Percentiles rank a stretch among this genome's conserved stretches.
Conservation (phyloP, 2,329 filamentous ascomycete species). For the Aspergillus terreus region DNA sequence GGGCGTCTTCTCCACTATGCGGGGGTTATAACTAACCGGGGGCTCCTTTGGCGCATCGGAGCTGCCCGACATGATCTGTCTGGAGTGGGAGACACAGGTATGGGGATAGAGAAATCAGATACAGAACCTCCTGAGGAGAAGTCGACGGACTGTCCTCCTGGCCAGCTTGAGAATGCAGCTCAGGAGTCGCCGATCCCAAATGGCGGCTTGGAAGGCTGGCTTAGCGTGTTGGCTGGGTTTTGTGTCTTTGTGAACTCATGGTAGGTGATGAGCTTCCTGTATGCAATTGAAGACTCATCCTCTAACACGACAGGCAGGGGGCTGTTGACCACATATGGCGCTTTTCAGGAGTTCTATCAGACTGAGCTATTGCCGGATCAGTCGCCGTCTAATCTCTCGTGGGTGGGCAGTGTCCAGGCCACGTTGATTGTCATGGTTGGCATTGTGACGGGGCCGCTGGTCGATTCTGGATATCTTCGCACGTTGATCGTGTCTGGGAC, state of each 20-base stretch:
- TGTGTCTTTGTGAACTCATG: slow-evolving; percentile 34
- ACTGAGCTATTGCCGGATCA: slow-evolving; percentile 30
- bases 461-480: slow-evolving; percentile 45
- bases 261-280: slow-evolving; percentile 12
- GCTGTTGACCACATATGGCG: slow-evolving; percentile 45
- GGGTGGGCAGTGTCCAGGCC: slow-evolving; percentile 46
- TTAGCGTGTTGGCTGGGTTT: slow-evolving; percentile 28
- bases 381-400: slow-evolving; percentile 45
- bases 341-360: slow-evolving; percentile 49
- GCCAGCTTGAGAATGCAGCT: slow-evolving; percentile 1
- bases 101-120: neutral
- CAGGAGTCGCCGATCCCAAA: slow-evolving; percentile 15
- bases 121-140: neutral
- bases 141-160: neutral
- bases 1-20: neutral
- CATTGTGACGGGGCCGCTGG: slow-evolving; percentile 48
- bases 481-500: slow-evolving; percentile 39
- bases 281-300: neutral
- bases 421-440: slow-evolving; percentile 47
- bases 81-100: neutral
- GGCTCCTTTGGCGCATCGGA: neutral
- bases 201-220: slow-evolving; percentile 27
- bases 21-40: neutral
- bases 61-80: neutral
- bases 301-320: slow-evolving; percentile 23